phyloP scores from a whole-genome alignment of 2,329 filamentous ascomycete genomes.

The Scytalidium sp. region DNA sequence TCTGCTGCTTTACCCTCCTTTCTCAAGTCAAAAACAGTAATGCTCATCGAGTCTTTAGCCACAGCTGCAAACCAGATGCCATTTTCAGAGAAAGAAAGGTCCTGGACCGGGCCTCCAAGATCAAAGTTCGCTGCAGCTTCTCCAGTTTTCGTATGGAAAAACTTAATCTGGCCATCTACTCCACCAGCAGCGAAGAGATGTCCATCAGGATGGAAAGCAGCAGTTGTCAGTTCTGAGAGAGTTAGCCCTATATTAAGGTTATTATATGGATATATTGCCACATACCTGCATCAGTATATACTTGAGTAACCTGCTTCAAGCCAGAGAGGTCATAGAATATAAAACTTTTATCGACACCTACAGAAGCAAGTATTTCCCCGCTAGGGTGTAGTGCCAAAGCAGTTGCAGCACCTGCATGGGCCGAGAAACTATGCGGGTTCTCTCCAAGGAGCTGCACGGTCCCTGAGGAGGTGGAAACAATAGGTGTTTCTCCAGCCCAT shows the following conservation, averaged over 20 bases:
- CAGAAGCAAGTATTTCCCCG: slow-evolving; percentile 78
- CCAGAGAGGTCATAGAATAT: slow-evolving; percentile 78
- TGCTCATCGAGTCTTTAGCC: slow-evolving; percentile 70
- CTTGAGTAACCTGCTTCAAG: slow-evolving; percentile 68
- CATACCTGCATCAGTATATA: slow-evolving; percentile 78
- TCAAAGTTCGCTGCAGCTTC: slow-evolving; percentile 73
- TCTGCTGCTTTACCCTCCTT: slow-evolving; percentile 81
- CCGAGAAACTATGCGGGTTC: slow-evolving; percentile 65
- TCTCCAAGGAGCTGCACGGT: slow-evolving; percentile 75
- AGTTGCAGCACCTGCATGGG: slow-evolving; percentile 79
- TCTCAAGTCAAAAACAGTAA: slow-evolving; percentile 88
- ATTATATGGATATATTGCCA: slow-evolving; percentile 16
- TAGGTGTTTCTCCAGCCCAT: slow-evolving; percentile 36
- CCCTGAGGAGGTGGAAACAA: slow-evolving; percentile 37
- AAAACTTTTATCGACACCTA: slow-evolving; percentile 89
- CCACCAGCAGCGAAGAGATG: slow-evolving; percentile 86
- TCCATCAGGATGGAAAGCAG: slow-evolving; percentile 94
- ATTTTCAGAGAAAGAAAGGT: slow-evolving; percentile 89
- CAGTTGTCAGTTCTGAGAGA: slow-evolving; percentile 49
- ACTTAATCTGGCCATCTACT: slow-evolving; percentile 75
- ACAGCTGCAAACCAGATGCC: slow-evolving; percentile 92
- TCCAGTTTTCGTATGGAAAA: slow-evolving; percentile 83
- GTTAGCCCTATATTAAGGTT: slow-evolving; percentile 11
- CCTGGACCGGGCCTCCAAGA: slow-evolving; percentile 66
- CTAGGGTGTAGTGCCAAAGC: slow-evolving; percentile 79